These are phyloP conservation scores for Jasminum sambac DNA, from an alignment of 257 asterid genomes.

Conservation along the genomic window DNA sequence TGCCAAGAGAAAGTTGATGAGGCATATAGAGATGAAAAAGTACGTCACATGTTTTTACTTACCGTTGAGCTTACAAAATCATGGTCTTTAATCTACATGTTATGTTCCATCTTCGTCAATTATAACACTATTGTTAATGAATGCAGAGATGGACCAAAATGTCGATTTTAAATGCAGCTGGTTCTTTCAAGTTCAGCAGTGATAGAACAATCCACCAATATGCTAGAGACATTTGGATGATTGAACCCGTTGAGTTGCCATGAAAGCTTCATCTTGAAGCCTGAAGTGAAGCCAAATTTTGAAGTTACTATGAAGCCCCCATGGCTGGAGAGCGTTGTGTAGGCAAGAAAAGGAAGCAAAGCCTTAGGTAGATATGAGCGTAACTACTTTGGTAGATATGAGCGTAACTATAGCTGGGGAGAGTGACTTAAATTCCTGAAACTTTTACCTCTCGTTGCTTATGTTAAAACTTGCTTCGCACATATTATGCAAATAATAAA, in stretches of 20 bases:
- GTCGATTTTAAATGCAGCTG: conserved; percentile 66
- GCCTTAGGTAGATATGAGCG: too few species aligned
- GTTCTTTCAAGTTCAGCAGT: conserved; percentile 69
- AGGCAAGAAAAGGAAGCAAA: too few species aligned
- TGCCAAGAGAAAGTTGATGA: conserved; percentile 68
- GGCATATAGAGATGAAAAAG: conserved; percentile 62
- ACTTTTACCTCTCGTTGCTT: too few species aligned
- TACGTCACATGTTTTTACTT: conserved; percentile 11
- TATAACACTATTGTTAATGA: neutral
- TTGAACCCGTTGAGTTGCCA: conserved; percentile 51
- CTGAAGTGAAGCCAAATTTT: conserved; percentile 20
- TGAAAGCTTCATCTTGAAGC: conserved; percentile 10
- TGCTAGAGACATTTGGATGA: conserved; percentile 71
- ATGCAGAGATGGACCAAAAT: conserved; percentile 67
- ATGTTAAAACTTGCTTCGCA: too few species aligned
- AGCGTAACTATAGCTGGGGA: too few species aligned
- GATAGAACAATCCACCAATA: conserved; percentile 65
- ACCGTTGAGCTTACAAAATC: neutral
- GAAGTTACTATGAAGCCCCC: too few species aligned
- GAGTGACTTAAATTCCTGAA: too few species aligned
- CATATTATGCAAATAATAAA: too few species aligned
- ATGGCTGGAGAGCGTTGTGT: too few species aligned
- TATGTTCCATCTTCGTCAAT: too few species aligned
- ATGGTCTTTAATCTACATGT: neutral
- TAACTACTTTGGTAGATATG: too few species aligned